These are phyloP conservation scores for Suillus cothurnatus DNA, from an alignment of 768 basidiomycete species.

Conservation along the genomic window DNA sequence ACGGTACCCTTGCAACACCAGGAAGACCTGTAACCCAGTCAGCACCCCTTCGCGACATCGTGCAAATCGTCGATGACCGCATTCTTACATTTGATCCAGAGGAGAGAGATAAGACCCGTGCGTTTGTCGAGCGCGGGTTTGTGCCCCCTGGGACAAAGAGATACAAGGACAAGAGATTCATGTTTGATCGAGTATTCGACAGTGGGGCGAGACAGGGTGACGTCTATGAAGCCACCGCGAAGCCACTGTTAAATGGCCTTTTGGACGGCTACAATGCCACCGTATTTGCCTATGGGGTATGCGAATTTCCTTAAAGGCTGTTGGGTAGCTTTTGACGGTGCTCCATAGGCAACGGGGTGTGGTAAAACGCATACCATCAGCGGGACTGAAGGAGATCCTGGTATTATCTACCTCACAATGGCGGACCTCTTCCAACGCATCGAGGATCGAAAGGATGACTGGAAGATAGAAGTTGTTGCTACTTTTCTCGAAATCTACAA, in stretches of 20 bases:
- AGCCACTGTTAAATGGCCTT: constrained; percentile 81
- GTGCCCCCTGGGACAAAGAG: constrained; percentile 86
- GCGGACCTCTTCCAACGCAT: constrained; percentile 94
- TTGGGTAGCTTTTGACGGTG: constrained; percentile 16
- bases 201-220: constrained; percentile 81
- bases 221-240: constrained; percentile 85
- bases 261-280: constrained; percentile 97
- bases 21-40: constrained; percentile 51
- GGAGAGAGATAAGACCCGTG: constrained; percentile 77
- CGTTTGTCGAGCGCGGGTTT: constrained; percentile 85
- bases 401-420: constrained; percentile 97
- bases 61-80: constrained; percentile 91
- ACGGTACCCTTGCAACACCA: constrained; percentile 80
- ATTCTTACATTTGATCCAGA: constrained; percentile 96
- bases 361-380: constrained; percentile 99
- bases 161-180: constrained; percentile 96
- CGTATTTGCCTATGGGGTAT: constrained; percentile 97
- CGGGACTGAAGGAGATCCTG: constrained; percentile 84
- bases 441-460: constrained; percentile 82
- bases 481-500: constrained; percentile 99
- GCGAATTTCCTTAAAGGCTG: constrained; percentile 30
- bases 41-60: constrained; percentile 69
- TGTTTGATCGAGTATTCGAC: constrained; percentile 94
- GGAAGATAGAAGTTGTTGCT: constrained; percentile 85
- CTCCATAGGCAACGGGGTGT: constrained; percentile 93